Base-by-base conservation (phyloP, 2,329 filamentous ascomycete genomes). In the Fusarium secorum region DNA sequence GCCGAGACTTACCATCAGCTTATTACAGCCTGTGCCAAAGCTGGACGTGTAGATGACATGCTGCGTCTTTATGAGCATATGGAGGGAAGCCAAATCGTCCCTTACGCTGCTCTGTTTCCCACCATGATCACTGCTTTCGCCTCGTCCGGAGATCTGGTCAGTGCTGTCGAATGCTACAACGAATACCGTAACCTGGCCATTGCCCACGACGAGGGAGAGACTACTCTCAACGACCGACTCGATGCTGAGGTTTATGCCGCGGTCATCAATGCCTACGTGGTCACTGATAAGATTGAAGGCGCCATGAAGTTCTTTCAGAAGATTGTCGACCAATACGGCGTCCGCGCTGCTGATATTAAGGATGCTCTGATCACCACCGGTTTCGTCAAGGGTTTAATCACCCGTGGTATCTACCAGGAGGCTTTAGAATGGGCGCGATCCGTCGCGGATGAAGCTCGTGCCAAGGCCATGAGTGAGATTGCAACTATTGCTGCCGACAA, bases 101-200 rank as follows among this genome's bases (percentile, higher is more conserved):
- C 95, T 0, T 90, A 91, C 64, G 91, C 94, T 10, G 89, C 91
- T 48, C 93, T 95, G 56, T 98, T 97, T 82, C 92, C 94, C 3
- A 88, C 91, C 22, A 97, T 99, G 93, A 98, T 99, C 79, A 90
- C 92, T n/a, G 94, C 95, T 1, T 98, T 97, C 78, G 93, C 93
- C 66, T 88, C 88, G 44, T 88, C 88, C 15, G 93, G 94, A 53
- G 94, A 98, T 78, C 83, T 98, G 46, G 86, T 90, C 75, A 97
- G 93, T 74, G 96, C 95, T 24, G 93, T 98, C 11, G 94, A 97
- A 79, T 94, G 94, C 81, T 99, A 98, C 83, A 95, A 97, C 71
- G 93, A 97, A 81, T 98, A 98, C 85, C 94, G 94, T 77, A 88
- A 89, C 48, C 85, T 98, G 44, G 95, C 95, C n/a, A 89, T 98